Evolutionary conservation across 192 early-diverging fungal species (phyloP).

Genomic region (Umbelopsis sp.): DNA sequence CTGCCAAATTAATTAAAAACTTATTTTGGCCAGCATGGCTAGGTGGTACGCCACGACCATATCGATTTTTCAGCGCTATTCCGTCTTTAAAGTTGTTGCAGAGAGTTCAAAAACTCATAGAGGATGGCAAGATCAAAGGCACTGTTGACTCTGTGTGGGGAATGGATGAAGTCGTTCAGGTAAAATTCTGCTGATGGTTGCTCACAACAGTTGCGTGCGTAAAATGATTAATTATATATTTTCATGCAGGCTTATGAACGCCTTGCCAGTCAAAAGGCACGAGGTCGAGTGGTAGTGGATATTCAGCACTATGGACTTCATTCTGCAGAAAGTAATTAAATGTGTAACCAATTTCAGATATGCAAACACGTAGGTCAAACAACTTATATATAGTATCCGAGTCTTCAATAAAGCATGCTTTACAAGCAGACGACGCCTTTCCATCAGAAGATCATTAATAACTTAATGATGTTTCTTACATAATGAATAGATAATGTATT

Average conservation of each 20-base stretch:
- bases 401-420: too few relatives aligned
- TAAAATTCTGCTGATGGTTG: neutral
- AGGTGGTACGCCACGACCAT: neutral
- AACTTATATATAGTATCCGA: too few relatives aligned
- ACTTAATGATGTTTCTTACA: too few relatives aligned
- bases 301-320: neutral
- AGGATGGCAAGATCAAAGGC: neutral
- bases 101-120: neutral
- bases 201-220: neutral
- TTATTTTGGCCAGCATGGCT: neutral
- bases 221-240: too few relatives aligned
- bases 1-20: neutral
- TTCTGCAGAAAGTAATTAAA: too few relatives aligned
- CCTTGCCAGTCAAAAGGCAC: neutral
- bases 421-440: too few relatives aligned
- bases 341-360: too few relatives aligned
- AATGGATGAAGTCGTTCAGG: neutral
- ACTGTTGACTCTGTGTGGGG: constrained; percentile 3
- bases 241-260: constrained; percentile 7
- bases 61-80: neutral
- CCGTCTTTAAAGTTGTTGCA: neutral
- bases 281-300: constrained; percentile 3
- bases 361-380: too few relatives aligned
- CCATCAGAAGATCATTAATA: too few relatives aligned
- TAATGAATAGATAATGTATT: too few relatives aligned